phyloP scores from a whole-genome alignment of 768 basidiomycete genomes.

The Cyclocybe aegerita region DNA sequence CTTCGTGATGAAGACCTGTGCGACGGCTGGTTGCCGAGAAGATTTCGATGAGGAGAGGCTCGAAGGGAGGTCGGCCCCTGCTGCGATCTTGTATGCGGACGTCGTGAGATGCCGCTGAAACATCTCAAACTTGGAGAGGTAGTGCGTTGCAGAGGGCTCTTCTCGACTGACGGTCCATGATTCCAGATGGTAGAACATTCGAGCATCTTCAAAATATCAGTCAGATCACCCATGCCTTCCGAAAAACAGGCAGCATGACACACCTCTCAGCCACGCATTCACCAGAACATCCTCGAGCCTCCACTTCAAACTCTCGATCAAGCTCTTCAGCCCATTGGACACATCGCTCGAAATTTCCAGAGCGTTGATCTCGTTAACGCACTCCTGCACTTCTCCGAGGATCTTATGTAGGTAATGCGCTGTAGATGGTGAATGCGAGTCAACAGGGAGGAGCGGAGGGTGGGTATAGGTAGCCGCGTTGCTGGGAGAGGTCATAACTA shows the following conservation, averaged over 20 bases:
- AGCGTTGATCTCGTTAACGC: constrained; percentile 70
- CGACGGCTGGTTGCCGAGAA: constrained; percentile 32
- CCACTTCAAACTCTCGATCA: constrained; percentile 87
- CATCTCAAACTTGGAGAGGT: constrained; percentile 68
- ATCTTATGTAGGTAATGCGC: constrained; percentile 77
- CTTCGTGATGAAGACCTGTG: constrained; percentile 29
- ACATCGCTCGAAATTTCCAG: constrained; percentile 79
- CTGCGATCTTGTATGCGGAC: constrained; percentile 73
- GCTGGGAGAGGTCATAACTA: constrained; percentile 54
- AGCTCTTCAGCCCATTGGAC: constrained; percentile 59
- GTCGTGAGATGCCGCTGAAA: constrained; percentile 81
- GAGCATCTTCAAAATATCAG: constrained; percentile 13
- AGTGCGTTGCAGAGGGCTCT: constrained; percentile 65
- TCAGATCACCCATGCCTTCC: neutral
- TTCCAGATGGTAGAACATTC: constrained; percentile 78
- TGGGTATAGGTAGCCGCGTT: constrained; percentile 30
- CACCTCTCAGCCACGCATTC: constrained; percentile 82
- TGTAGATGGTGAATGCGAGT: constrained; percentile 78
- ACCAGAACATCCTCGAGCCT: constrained; percentile 79
- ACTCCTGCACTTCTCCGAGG: constrained; percentile 82
- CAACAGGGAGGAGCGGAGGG: constrained; percentile 60
- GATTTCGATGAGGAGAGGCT: constrained; percentile 26
- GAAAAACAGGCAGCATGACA: constrained; percentile 7
- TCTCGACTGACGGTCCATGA: constrained; percentile 68
- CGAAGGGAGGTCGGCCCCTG: constrained; percentile 57